A percentile compares a stretch with the other conserved stretches of the same genome.
Evolutionary conservation across 2,329 filamentous ascomycete species (phyloP).

Genomic region (Scedosporium apiospermum): DNA sequence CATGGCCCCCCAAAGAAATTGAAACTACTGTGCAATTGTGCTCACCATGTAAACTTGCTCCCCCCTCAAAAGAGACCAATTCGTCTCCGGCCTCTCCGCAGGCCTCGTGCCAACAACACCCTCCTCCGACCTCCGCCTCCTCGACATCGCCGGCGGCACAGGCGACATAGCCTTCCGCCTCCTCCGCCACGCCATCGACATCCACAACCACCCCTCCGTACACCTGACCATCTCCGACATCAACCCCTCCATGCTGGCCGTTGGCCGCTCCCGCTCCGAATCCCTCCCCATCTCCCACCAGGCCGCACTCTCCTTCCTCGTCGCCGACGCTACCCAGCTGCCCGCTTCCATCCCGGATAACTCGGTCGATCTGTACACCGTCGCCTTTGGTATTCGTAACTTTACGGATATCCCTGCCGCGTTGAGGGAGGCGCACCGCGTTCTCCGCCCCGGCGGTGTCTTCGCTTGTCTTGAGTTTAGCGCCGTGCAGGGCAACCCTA

Average conservation of each 20-base stretch:
- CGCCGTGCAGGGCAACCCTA: conserved; percentile 62
- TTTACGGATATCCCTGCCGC: conserved; percentile 87
- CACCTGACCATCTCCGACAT: conserved; percentile 91
- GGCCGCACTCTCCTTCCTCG: conserved; percentile 59
- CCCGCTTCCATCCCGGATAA: conserved; percentile 50
- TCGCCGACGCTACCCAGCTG: conserved; percentile 82
- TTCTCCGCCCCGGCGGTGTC: conserved; percentile 87
- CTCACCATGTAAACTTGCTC: neutral
- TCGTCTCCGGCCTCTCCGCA: conserved; percentile 84
- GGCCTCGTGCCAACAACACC: conserved; percentile 44
- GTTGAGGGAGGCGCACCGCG: conserved; percentile 72
- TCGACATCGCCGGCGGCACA: conserved; percentile 94
- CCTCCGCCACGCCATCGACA: conserved; percentile 73
- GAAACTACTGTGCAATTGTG: neutral
- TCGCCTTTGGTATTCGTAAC: conserved; percentile 95
- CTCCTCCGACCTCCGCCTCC: conserved; percentile 56
- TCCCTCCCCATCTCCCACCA: conserved; percentile 45
- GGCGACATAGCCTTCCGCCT: conserved; percentile 97
- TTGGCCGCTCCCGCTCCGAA: conserved; percentile 70
- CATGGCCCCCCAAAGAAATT: no score
- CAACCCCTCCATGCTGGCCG: conserved; percentile 87
- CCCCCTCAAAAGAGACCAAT: conserved; percentile 58
- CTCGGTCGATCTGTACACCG: conserved; percentile 90
- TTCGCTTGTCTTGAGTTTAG: conserved; percentile 96
- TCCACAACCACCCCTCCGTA: conserved; percentile 71